Percentiles rank a stretch among this genome's conserved stretches.
Evolutionary conservation across 1,284 basidiomycete genomes (phyloP).

Genomic region (Malassezia cuniculi): DNA sequence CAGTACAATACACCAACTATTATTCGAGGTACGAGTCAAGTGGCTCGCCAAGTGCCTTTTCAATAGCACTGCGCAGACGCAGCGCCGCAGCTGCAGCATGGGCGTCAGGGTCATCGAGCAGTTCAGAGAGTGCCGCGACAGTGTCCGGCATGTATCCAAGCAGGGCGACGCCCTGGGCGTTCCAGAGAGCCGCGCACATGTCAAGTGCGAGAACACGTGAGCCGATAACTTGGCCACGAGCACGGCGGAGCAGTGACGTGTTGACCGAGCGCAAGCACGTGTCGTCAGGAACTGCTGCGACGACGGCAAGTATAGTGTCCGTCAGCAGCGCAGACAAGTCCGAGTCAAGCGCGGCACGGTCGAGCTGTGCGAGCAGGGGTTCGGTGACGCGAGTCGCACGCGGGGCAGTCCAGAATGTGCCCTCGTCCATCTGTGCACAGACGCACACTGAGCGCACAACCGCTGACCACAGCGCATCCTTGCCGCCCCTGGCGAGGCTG

Average conservation of each 20-base stretch:
- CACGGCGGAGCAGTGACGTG: slow-evolving; percentile 65
- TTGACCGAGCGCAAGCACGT: slow-evolving; percentile 65
- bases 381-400: slow-evolving; percentile 56
- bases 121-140: slow-evolving; percentile 49
- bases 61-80: slow-evolving; percentile 47
- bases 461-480: slow-evolving; percentile 53
- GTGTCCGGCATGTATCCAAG: slow-evolving; percentile 50
- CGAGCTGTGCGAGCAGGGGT: slow-evolving; percentile 56
- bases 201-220: slow-evolving; percentile 54
- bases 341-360: slow-evolving; percentile 3
- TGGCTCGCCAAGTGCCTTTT: slow-evolving; percentile 46
- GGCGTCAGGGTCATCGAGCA: slow-evolving; percentile 49
- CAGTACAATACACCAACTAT: not conserved
- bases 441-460: slow-evolving; percentile 57
- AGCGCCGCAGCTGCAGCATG: slow-evolving; percentile 47
- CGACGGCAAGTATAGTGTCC: slow-evolving; percentile 51
- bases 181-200: slow-evolving; percentile 64
- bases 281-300: slow-evolving; percentile 53
- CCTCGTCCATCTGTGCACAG: slow-evolving; percentile 66
- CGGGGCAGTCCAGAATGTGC: slow-evolving; percentile 77
- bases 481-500: slow-evolving; percentile 7
- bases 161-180: slow-evolving; percentile 51
- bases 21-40: slow-evolving; percentile 45
- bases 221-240: slow-evolving; percentile 1
- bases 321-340: not conserved